These are phyloP conservation scores for Russula emetica DNA, from an alignment of 768 basidiomycete genomes.

Conservation along the genomic window DNA sequence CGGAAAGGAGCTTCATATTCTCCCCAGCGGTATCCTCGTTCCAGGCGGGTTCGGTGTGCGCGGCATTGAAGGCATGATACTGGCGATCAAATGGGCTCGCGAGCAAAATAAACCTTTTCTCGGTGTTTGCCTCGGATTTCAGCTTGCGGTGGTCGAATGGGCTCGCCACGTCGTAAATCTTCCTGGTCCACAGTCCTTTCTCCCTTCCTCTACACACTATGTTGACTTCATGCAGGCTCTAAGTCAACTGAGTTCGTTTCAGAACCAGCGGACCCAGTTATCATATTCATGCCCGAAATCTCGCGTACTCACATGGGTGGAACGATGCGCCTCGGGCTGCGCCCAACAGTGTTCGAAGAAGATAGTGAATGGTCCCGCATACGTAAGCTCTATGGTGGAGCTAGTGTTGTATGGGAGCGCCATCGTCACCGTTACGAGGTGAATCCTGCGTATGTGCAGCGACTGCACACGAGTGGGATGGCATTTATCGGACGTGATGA, in stretches of 20 bases:
- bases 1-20: conserved; percentile 20
- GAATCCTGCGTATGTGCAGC: conserved; percentile 80
- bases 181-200: conserved; percentile 42
- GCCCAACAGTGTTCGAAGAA: conserved; percentile 87
- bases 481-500: conserved; percentile 87
- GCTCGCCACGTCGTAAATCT: conserved; percentile 77
- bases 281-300: conserved; percentile 99
- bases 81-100: conserved; percentile 95
- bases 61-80: conserved; percentile 95
- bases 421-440: conserved; percentile 97
- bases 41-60: conserved; percentile 94
- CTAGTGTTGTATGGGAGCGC: conserved; percentile 85
- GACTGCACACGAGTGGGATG: conserved; percentile 68
- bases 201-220: neutral
- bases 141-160: conserved; percentile 95
- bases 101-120: conserved; percentile 94
- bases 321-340: conserved; percentile 98
- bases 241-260: conserved; percentile 79
- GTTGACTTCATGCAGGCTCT: conserved; percentile 51
- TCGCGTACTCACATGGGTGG: conserved; percentile 98
- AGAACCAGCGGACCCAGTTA: conserved; percentile 59
- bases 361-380: conserved; percentile 70
- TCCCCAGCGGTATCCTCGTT: conserved; percentile 83
- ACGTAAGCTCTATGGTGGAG: conserved; percentile 79
- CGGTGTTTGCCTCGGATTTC: conserved; percentile 97